Base-by-base conservation (phyloP, 1,139 yeast species). In the Protomyces inundatus region DNA sequence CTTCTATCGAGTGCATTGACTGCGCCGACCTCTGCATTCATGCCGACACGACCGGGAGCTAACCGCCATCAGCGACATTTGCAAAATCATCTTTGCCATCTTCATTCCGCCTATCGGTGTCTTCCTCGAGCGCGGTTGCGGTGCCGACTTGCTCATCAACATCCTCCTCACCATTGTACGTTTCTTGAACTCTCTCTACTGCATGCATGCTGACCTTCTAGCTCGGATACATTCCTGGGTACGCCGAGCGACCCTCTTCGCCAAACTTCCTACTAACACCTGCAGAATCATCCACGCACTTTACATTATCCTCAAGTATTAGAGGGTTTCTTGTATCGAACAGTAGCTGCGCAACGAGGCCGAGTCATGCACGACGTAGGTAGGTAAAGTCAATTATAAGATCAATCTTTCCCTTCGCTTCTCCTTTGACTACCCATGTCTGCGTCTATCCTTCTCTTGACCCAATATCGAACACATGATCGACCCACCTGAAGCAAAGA, bases 21-120 rank as follows among this genome's bases (percentile, higher is more conserved):
- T 1, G 23, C 23, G 23, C 23, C 23, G 23, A 23, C 23, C 23
- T 23, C 23, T 23, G 23, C 23, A 23, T 23, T 2, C 23, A 23
- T 23, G 23, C 23, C 23, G 2, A 23, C 1, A 23, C 23, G 23
- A 23, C 23, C 23, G 23, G 23, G 23, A 23, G 23, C 23, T 23
- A 23, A 23, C 23, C 23, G 23, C 23, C 2, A 23, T 23, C 48
- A 60, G 64, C 37, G 64, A 60, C 64, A 60, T 60, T n/a, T 60
- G 64, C 64, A 60, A 60, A 33, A 60, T 60, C 58, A 60, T 60
- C 64, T 70, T 85, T 35, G 90, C 90, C 39, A 71, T 85, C 70
- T 74, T 86, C 69, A 77, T 86, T 68, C 90, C 90, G 56, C 90
- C 90, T 63, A 75, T 86, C 67, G 90, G 90, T 67, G 91, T 86